Conservation (phyloP, 2,329 filamentous ascomycete species). For the Lecanoromycetidae sp. region DNA sequence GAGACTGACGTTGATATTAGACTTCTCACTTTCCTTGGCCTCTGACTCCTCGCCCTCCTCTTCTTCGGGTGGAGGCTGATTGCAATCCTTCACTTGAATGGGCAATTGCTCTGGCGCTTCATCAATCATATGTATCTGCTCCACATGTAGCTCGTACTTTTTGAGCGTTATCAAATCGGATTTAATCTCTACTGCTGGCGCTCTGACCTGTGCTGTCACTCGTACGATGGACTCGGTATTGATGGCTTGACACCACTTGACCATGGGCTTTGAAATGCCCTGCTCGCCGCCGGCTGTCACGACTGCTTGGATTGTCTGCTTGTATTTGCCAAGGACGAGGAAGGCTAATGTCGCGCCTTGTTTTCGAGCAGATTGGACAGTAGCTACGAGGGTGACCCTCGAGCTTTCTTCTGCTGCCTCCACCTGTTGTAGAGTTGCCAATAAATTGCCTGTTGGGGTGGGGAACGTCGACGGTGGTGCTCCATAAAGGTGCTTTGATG, state of each 20-base stretch:
- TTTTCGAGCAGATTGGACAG: constrained; percentile 75
- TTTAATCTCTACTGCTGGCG: constrained; percentile 77
- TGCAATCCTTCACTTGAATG: constrained; percentile 44
- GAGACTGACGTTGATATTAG: constrained; percentile 61
- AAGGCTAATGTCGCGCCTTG: constrained; percentile 90
- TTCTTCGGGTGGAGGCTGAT: constrained; percentile 17
- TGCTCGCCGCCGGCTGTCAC: constrained; percentile 45
- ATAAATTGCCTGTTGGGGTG: constrained; percentile 26
- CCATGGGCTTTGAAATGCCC: constrained; percentile 71
- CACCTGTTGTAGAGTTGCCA: constrained; percentile 45
- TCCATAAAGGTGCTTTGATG: constrained; percentile 70
- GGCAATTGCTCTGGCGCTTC: constrained; percentile 48
- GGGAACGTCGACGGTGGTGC: constrained; percentile 34
- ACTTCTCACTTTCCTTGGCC: too few species aligned
- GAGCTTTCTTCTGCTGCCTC: constrained; percentile 54
- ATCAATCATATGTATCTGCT: constrained; percentile 68
- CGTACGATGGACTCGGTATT: constrained; percentile 70
- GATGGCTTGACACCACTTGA: constrained; percentile 72
- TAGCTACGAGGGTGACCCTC: constrained; percentile 63
- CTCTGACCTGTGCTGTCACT: constrained; percentile 69
- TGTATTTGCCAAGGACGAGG: constrained; percentile 68
- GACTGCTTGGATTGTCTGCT: constrained; percentile 73
- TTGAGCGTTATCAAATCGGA: constrained; percentile 68
- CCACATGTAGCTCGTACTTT: constrained; percentile 78
- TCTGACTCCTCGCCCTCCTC: constrained; percentile 39